Evolutionary conservation across 192 early-diverging fungal genomes (phyloP).

Genomic region (Gamsiella multidivaricata): DNA sequence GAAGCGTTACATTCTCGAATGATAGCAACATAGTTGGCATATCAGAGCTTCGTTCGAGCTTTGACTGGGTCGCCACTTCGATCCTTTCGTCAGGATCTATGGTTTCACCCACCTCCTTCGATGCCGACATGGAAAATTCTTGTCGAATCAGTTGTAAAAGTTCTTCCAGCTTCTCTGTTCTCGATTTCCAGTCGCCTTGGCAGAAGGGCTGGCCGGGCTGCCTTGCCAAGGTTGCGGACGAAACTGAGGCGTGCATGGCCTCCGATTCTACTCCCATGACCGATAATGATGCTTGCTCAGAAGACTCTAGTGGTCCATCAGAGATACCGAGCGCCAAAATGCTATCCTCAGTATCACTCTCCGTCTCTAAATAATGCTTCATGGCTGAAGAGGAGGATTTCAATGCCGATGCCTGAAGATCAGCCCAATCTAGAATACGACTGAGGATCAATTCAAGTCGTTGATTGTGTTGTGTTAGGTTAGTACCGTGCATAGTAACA

Average conservation of each 20-base stretch:
- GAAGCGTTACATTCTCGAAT: too few relatives aligned
- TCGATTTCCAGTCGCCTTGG: neutral
- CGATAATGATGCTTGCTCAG: neutral
- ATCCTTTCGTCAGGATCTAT: too few relatives aligned
- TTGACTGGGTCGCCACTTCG: too few relatives aligned
- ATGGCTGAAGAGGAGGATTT: neutral
- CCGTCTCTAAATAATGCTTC: neutral
- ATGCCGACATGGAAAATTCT: neutral
- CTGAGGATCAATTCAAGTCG: conserved; percentile 18
- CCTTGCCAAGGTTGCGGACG: neutral
- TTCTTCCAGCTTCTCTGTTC: conserved; percentile 4
- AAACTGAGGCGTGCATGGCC: too few relatives aligned
- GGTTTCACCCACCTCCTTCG: too few relatives aligned
- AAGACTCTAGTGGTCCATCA: neutral
- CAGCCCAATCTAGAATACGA: conserved; percentile 16
- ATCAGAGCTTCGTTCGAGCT: too few relatives aligned
- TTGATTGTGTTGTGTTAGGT: neutral
- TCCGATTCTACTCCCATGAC: conserved; percentile 7
- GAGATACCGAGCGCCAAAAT: conserved; percentile 23
- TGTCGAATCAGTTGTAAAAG: conserved; percentile 20
- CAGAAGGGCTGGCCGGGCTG: neutral
- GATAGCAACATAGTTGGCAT: too few relatives aligned
- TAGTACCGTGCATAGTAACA: neutral
- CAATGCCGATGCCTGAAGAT: neutral
- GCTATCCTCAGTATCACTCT: neutral